Base-by-base conservation (phyloP, 164 flowering plant species). In the Vitis rupestris region DNA sequence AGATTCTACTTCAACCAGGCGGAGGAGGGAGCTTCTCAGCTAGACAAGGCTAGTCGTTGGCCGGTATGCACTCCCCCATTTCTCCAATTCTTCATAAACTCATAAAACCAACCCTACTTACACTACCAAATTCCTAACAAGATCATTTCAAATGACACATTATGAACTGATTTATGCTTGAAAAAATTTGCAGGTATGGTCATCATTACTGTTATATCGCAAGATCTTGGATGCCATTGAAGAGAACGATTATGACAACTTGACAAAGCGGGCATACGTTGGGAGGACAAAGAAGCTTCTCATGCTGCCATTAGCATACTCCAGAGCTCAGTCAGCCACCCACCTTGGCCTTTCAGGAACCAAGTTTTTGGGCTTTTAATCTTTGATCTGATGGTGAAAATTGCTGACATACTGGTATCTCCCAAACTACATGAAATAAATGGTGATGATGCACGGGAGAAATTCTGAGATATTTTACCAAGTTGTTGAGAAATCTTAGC, bases 201-300 rank as follows among this genome's bases (percentile, higher is more conserved):
- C 94, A 47, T 83, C 97, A 0, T 69, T 88, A 61, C 47, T 89
- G 65, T 3, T 91, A 69, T 91, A 91, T 51, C 64, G 84, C 10
- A 67, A 84, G 73, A 91, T 91, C 13, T 66, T 91, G 83, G 94
- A 89, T 62, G 88, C 87, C 12, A 91, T 91, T 29, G 97, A 87
- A 72, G 85, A 81, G 6, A 88, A 91, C 47, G 88, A 79, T n/a
- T 88, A 83, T 57, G 86, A 89, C 75, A 91, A 91, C 74, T 78
- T 89, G 77, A 88, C 91, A 27, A 89, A 85, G 66, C 61, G 93
- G 63, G 97, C 97, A 3, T 85, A 84, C 49, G 94, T 91, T 1
- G 85, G 88, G 54, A 82, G 82, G 70, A 67, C 88, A 1, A 78
- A 82, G 86, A 91, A 91, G 71, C 76, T 89, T 64, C 78, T 89